phyloP scores from a whole-genome alignment of 495 filamentous ascomycete species.

The Chaetomidium leptoderma region DNA sequence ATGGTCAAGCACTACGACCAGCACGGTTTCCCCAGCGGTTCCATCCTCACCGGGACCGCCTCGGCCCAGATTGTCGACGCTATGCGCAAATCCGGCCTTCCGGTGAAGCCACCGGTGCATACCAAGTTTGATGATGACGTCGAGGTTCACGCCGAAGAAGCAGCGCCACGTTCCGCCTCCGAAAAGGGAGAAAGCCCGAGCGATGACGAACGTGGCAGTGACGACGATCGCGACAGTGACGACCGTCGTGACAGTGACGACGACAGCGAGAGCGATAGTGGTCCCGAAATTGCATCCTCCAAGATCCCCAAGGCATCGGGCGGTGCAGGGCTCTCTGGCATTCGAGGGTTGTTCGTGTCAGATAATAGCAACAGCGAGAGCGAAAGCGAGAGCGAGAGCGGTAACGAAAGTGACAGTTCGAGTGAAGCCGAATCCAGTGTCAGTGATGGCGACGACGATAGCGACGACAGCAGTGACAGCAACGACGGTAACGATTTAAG shows the following conservation, averaged over 20 bases:
- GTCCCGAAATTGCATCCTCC: slow-evolving; percentile 21
- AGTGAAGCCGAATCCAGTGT: slow-evolving; percentile 6
- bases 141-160: slow-evolving; percentile 6
- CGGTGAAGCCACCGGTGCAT: slow-evolving; percentile 32
- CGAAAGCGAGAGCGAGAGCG: neutral
- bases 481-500: neutral
- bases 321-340: neutral
- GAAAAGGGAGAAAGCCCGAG: neutral
- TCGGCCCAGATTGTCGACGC: slow-evolving; percentile 35
- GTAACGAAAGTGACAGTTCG: slow-evolving; percentile 5
- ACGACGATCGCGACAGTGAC: neutral
- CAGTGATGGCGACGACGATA: slow-evolving; percentile 14
- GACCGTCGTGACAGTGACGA: slow-evolving; percentile 16
- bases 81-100: slow-evolving; percentile 27
- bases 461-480: slow-evolving; percentile 3
- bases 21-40: slow-evolving; percentile 48
- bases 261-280: slow-evolving; percentile 20
- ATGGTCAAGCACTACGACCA: slow-evolving; percentile 43
- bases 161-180: neutral
- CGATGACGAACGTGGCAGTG: neutral
- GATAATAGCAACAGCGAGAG: slow-evolving; percentile 11
- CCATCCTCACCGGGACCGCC: slow-evolving; percentile 43
- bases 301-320: neutral
- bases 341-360: neutral
- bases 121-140: slow-evolving; percentile 32